Evolutionary conservation across 2,329 filamentous ascomycete species (phyloP), one percentile per base, ranked within the genome.

Genomic region (Exophiala viscosa): DNA sequence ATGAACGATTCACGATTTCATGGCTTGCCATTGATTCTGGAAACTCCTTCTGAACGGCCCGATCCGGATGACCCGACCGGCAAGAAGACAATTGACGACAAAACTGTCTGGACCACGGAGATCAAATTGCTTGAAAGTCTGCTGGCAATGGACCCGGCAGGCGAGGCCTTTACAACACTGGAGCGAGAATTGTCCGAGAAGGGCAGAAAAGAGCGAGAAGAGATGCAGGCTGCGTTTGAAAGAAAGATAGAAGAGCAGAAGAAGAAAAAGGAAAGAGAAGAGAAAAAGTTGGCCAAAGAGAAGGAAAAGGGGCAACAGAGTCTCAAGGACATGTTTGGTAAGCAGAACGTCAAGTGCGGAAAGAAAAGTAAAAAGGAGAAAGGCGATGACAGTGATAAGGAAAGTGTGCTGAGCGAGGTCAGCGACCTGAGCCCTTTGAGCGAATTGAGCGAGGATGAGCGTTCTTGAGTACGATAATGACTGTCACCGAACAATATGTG

Each of bases 51-150:
- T 58, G 89, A 95, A 57, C 78, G 79, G 34, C 81, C 82, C 41
- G 84, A 81, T 46, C 43, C 60, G 15, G 51, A 56, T 6, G 58
- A 62, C 38, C 51, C 59, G 3, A 60, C 44, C 34, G 55, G 60
- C 2, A 56, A 58, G 55, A 64, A 55, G 52, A 63, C 33, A 40
- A 57, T 59, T 28, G 87, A 95, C 65, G 90, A 96, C 69, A 89
- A 85, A 69, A 76, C 81, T 48, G 79, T 96, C 13, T 97, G 92
- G 91, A 90, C 91, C 1, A 79, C 85, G 41, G 93, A 99, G 73
- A 97, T 99, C 71, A 96, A 96, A 74, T 48, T 97, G 59, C 79
- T 99, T 4, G 93, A 99, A 72, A 84, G 84, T 41, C 75, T 99
- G 45, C 86, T 96, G 36, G 92, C 85, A 6, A 89, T 91, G 82